Evolutionary conservation across 805 yeast genomes (phyloP).

Genomic region (Saccharomycopsis microspora): DNA sequence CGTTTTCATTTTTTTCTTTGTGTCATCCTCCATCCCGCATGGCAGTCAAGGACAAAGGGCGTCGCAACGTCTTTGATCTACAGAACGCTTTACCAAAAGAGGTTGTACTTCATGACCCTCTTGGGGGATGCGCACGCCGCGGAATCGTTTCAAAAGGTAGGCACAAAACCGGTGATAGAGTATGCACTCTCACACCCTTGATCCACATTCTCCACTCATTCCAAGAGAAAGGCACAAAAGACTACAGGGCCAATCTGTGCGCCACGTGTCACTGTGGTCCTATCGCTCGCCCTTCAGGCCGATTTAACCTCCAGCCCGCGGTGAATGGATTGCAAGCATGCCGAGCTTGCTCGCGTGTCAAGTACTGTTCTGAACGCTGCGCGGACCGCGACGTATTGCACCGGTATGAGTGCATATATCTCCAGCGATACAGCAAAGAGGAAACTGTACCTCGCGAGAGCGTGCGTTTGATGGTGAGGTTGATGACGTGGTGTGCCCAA

Average conservation of each 20-base stretch:
- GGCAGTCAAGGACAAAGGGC: no score
- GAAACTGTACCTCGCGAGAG: background rate
- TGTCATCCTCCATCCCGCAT: no score
- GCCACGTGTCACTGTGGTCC: background rate
- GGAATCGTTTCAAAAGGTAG: background rate
- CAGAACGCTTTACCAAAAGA: background rate
- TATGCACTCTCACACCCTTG: conserved; percentile 3
- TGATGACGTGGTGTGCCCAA: conserved; percentile 4
- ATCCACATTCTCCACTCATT: conserved; percentile 2
- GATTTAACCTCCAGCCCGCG: no score
- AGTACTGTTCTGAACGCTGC: conserved; percentile 7
- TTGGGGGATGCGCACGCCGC: background rate
- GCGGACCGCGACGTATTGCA: conserved; percentile 4
- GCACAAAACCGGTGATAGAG: background rate
- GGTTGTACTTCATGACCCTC: background rate
- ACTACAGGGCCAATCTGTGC: conserved; percentile 7
- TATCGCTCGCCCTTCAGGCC: no score
- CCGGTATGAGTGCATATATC: conserved; percentile 8
- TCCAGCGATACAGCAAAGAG: background rate
- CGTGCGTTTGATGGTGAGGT: conserved; percentile 4
- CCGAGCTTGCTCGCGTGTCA: background rate
- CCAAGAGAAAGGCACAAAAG: background rate
- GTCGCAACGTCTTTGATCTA: no score
- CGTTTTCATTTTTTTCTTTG: no score
- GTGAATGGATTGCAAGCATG: background rate